Evolutionary conservation across 805 yeast genomes (phyloP), one percentile per base, ranked within the genome.

Genomic region (Kodamaea sagamina): DNA sequence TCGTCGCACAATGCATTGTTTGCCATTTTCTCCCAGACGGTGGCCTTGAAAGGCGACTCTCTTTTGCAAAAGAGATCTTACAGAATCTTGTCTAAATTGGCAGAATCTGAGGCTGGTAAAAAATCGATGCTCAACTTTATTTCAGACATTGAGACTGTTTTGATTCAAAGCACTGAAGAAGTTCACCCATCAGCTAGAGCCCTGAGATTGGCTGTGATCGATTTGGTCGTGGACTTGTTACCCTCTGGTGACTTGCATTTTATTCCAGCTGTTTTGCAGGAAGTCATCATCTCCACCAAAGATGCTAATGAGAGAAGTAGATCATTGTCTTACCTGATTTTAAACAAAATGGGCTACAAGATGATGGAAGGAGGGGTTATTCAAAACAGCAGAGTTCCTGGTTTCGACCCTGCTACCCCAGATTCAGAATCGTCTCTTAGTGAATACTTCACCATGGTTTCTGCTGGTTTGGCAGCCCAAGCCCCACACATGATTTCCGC

Each of bases 401-500:
- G 83, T 2, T 76, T 84, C 59, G 89, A 78, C 36, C 65, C 72
- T 5, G 75, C 69, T 5, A 76, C 81, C 21, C 84, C 86, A n/a
- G 78, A 78, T 47, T 70, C 82, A 7, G 71, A 73, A 40, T 93
- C 96, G 6, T 74, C 81, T 13, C 72, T 90, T 43, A 77, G 82
- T 36, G 97, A 90, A 65, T 90, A 75, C 60, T 88, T 92, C 71
- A 89, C 95, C 22, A 88, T 93, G 84, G 84, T 92, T 22, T 80
- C 92, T 63, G 99, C 97, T 21, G 99, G 99, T 70, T 73, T 95
- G 52, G 97, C 93, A 27, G 97, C 97, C 44, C 83, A 86, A 51
- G 78, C 93, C 22, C 92, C 95, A 26, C 96, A 92, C 68, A 92
- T 92, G 97, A 86, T 93, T 24, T 87, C 96, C 57, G 97, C 98